phyloP scores from a whole-genome alignment of 139 green algal genomes.

The Penium margaritaceum region DNA sequence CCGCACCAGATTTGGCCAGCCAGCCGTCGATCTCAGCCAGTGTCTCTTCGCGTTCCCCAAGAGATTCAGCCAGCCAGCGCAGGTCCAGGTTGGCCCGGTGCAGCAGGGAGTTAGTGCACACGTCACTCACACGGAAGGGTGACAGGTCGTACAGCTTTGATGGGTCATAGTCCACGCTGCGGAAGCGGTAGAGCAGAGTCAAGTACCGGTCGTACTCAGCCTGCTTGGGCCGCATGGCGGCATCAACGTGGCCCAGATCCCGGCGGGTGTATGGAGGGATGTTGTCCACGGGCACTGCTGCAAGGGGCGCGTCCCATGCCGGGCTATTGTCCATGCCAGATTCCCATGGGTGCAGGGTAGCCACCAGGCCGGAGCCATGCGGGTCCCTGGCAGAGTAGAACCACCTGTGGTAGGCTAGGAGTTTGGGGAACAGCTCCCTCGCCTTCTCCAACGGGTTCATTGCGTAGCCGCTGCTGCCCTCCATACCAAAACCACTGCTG shows the following conservation, averaged over 20 bases:
- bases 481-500: no score
- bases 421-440: conserved; percentile 26
- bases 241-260: conserved; percentile 33
- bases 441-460: conserved; percentile 1
- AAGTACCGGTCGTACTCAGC: conserved; percentile 41
- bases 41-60: neutral
- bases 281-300: conserved; percentile 24
- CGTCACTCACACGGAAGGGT: conserved; percentile 31
- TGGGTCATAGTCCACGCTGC: conserved; percentile 17
- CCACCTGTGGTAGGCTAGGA: conserved; percentile 24
- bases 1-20: neutral
- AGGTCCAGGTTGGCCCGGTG: conserved; percentile 34
- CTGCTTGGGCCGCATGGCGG: conserved; percentile 20
- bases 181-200: conserved; percentile 40
- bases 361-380: conserved; percentile 15
- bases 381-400: conserved; percentile 27
- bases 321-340: conserved; percentile 42
- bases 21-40: conserved; percentile 28
- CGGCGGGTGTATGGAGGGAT: conserved; percentile 28
- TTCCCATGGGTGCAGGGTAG: conserved; percentile 40
- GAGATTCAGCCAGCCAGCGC: conserved; percentile 23
- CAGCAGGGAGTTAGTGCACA: conserved; percentile 37
- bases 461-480: no score
- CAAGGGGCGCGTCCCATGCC: conserved; percentile 23
- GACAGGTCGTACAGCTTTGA: conserved; percentile 24